These are phyloP conservation scores for Moesziomyces antarcticus DNA, from an alignment of 1,284 basidiomycete genomes.

Conservation along the genomic window DNA sequence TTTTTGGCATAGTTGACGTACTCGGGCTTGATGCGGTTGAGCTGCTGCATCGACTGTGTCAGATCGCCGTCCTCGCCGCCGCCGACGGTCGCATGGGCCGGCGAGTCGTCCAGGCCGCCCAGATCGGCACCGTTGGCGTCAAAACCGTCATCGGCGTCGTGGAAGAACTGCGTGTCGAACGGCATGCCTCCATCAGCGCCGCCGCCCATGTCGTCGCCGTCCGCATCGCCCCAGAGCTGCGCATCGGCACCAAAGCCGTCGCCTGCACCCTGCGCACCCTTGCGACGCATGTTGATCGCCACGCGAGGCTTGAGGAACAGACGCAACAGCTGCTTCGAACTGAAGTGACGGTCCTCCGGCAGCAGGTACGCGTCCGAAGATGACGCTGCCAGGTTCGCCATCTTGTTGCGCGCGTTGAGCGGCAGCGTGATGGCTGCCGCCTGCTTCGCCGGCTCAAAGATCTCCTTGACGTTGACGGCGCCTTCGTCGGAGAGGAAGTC, in stretches of 20 bases:
- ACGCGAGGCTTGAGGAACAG: constrained; percentile 84
- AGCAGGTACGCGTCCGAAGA: constrained; percentile 75
- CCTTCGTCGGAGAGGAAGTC: constrained; percentile 79
- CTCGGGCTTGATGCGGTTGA: constrained; percentile 81
- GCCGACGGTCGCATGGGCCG: constrained; percentile 58
- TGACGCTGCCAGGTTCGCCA: constrained; percentile 68
- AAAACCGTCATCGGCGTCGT: constrained; percentile 82
- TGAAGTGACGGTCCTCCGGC: constrained; percentile 98
- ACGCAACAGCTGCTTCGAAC: constrained; percentile 85
- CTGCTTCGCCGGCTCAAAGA: constrained; percentile 74
- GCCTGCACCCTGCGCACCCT: constrained; percentile 78
- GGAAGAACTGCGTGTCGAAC: constrained; percentile 97
- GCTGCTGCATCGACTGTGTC: constrained; percentile 81
- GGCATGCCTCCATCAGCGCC: constrained; percentile 70
- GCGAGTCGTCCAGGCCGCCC: constrained; percentile 35
- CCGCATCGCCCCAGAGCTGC: constrained; percentile 93
- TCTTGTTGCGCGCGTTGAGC: constrained; percentile 64
- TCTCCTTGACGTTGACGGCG: constrained; percentile 76
- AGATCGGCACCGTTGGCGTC: constrained; percentile 42
- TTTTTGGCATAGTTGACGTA: constrained; percentile 94
- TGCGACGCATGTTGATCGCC: constrained; percentile 70
- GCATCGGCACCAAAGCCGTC: constrained; percentile 86
- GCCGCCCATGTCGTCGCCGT: constrained; percentile 65
- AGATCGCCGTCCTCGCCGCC: constrained; percentile 81
- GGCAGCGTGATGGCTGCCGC: constrained; percentile 68